Base-by-base conservation (phyloP, 805 yeast genomes). In the Hanseniaspora valbyensis region DNA sequence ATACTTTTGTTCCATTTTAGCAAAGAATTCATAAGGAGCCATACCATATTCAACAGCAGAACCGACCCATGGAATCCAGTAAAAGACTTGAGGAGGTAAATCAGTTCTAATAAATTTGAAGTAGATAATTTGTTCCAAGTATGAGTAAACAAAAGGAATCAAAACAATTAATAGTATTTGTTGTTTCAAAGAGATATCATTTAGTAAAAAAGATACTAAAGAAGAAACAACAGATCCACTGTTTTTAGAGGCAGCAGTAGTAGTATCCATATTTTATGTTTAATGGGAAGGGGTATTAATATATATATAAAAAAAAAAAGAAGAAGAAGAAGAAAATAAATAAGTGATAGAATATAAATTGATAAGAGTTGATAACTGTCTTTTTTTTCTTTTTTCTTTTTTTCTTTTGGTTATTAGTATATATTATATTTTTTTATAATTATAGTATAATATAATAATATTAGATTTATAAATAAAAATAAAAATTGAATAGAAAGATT, bases 11-110 rank as follows among this genome's bases (percentile, higher is more conserved):
- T 88, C 84, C 66, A 89, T 82, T 37, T 72, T 70, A 55, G 76
- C 82, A 60, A 92, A 92, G 65, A 92, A 92, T 53, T 78, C 85
- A 64, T 89, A 92, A 16, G 98, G 98, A 56, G 83, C 82, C 82
- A 81, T 83, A 59, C 98, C 98, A 61, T 87, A 92, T 5, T 76
- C 69, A 39, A 84, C 76, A 36, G 96, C 94, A 33, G 92, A 81
- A 42, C 98, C 98, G 41, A 90, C 71, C 95, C 96, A 88, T 28
- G 98, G 98, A 54, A 92, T 72, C 83, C 88, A 81, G 70, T 92
- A 81, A 61, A 84, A 86, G 2, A 87, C 97, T 56, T 90, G 63
- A 2, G 98, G 98, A 10, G 79, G 95, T 51, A 95, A 73, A 66
- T 87, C 95, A 52, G 70, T 78, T 66, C 90, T 74, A 45, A 83